A percentile compares a stretch with the other conserved stretches of the same genome.
Evolutionary conservation across 2,329 filamentous ascomycete species (phyloP).

Genomic region (Mycosphaerella arachidis): DNA sequence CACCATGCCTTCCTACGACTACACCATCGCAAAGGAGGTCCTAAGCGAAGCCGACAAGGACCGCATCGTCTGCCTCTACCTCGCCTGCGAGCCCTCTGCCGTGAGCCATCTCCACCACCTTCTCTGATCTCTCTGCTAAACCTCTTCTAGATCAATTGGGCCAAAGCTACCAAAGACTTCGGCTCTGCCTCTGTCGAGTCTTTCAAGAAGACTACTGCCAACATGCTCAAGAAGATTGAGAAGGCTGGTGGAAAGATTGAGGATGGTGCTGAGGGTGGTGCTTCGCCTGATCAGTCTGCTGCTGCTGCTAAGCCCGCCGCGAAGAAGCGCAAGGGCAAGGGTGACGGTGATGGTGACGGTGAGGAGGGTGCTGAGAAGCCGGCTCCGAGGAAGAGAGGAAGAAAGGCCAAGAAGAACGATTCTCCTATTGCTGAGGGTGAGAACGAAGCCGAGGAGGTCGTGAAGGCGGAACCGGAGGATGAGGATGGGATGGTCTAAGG

Average conservation of each 20-base stretch:
- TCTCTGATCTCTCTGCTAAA: neutral
- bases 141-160: neutral
- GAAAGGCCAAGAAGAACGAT: neutral
- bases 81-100: neutral
- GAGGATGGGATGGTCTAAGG: neutral
- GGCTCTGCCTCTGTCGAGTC: neutral
- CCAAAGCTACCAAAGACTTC: neutral
- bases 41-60: slow-evolving; percentile 1
- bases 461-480: neutral
- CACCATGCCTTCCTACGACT: neutral
- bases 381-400: neutral
- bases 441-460: neutral
- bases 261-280: neutral
- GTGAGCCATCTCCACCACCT: neutral
- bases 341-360: neutral
- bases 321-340: neutral
- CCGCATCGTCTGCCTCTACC: slow-evolving; percentile 2
- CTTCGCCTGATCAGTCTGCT: neutral
- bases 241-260: neutral
- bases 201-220: neutral
- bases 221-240: slow-evolving; percentile 2
- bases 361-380: neutral
- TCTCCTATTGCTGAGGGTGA: neutral
- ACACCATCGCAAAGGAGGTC: neutral
- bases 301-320: neutral